Percentiles rank a stretch among this genome's conserved stretches.
phyloP scores from a whole-genome alignment of 2,329 filamentous ascomycete genomes.

The Claviceps fusiformis region DNA sequence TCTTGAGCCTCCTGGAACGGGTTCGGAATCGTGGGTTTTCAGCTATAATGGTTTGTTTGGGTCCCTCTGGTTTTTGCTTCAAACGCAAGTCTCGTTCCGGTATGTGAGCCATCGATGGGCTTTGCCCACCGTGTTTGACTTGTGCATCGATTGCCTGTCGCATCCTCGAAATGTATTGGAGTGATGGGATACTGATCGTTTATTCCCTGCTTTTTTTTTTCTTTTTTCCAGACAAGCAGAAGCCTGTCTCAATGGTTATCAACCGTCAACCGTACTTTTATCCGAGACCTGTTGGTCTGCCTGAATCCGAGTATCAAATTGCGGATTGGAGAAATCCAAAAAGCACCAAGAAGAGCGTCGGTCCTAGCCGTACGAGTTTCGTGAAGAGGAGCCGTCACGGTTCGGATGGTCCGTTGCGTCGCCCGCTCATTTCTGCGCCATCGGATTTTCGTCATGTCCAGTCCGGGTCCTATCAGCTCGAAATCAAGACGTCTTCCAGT shows the following conservation, averaged over 20 bases:
- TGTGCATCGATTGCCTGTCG: background rate
- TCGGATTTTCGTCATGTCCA: conserved; percentile 47
- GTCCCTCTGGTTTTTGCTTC: conserved; percentile 23
- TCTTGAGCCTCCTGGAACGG: conserved; percentile 28
- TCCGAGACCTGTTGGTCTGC: conserved; percentile 15
- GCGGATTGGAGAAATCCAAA: conserved; percentile 9
- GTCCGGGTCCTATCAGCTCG: conserved; percentile 30
- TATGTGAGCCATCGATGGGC: conserved; percentile 17
- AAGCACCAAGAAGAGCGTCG: conserved; percentile 10
- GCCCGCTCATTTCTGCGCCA: conserved; percentile 44
- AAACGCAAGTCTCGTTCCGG: conserved; percentile 25
- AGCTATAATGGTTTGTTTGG: conserved; percentile 32
- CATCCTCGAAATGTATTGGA: background rate
- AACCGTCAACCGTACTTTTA: conserved; percentile 17
- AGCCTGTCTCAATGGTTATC: conserved; percentile 13
- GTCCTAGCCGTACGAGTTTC: conserved; percentile 26
- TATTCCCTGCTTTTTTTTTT: no score
- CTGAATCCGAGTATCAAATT: conserved; percentile 9
- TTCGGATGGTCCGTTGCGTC: conserved; percentile 32
- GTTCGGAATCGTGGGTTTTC: conserved; percentile 34
- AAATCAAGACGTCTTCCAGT: conserved; percentile 6
- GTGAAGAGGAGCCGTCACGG: conserved; percentile 33
- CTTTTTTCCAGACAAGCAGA: conserved; percentile 16
- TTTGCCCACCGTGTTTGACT: background rate
- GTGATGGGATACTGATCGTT: background rate